These are phyloP conservation scores for Peronospora destructor DNA, from an alignment of 352 stramenopile species.

Conservation along the genomic window DNA sequence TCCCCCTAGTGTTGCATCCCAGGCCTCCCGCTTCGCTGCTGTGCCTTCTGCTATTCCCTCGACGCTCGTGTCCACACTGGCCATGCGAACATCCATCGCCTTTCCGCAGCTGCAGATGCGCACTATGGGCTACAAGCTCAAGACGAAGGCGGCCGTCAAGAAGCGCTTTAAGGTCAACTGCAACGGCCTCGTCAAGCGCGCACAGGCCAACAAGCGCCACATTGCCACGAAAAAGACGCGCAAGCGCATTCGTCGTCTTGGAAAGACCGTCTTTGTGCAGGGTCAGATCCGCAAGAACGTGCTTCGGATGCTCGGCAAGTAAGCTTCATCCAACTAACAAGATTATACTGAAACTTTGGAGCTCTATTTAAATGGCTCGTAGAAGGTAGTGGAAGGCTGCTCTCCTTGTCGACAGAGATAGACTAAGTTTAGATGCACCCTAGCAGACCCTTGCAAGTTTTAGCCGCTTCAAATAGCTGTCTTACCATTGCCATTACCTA, in stretches of 20 bases:
- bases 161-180: conserved; percentile 81
- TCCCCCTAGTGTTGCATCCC: conserved; percentile 1
- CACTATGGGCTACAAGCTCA: conserved; percentile 76
- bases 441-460: no score
- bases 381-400: neutral
- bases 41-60: conserved; percentile 8
- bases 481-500: no score
- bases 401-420: conserved; percentile 16
- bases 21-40: conserved; percentile 25
- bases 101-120: conserved; percentile 51
- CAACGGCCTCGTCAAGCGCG: conserved; percentile 74
- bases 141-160: conserved; percentile 75
- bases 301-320: conserved; percentile 58
- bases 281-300: conserved; percentile 83
- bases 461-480: no score
- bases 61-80: conserved; percentile 14
- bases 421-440: neutral
- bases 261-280: conserved; percentile 60
- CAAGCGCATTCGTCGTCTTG: conserved; percentile 66
- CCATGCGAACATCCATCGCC: conserved; percentile 19
- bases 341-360: neutral
- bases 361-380: neutral
- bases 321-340: neutral
- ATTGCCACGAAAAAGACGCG: conserved; percentile 82
- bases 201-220: conserved; percentile 77